These are phyloP conservation scores for Trypanosoma vivax DNA, from an alignment of 208 protist genomes.

Conservation along the genomic window DNA sequence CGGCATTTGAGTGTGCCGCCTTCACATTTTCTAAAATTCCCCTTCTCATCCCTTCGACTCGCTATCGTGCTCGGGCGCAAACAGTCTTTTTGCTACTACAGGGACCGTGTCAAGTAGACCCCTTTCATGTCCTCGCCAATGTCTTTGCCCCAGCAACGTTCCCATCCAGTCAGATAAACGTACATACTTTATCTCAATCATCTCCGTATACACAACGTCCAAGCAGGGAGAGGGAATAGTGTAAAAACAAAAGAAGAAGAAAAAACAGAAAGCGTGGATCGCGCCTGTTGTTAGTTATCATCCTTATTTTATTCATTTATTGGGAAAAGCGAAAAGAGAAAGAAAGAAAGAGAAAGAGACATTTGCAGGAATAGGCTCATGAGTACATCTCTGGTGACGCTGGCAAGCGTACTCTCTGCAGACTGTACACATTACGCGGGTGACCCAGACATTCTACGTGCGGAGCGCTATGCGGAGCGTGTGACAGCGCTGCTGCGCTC, in stretches of 20 bases:
- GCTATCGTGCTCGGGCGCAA: no score
- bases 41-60: neutral
- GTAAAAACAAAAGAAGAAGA: constrained; percentile 10
- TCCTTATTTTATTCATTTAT: constrained; percentile 5
- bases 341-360: neutral
- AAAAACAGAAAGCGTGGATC: constrained; percentile 6
- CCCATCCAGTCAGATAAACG: constrained; percentile 1
- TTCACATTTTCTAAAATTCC: constrained; percentile 5
- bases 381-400: constrained; percentile 50
- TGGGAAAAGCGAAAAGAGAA: constrained; percentile 9
- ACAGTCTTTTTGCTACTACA: constrained; percentile 11
- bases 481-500: constrained; percentile 42
- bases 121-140: no score
- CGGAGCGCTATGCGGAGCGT: constrained; percentile 35
- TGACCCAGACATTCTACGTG: constrained; percentile 45
- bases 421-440: constrained; percentile 78
- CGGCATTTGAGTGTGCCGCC: neutral
- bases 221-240: constrained; percentile 13
- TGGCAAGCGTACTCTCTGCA: constrained; percentile 53
- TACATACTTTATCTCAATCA: constrained; percentile 7
- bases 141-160: constrained; percentile 7
- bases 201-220: constrained; percentile 1
- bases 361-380: neutral
- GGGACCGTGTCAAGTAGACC: no score
- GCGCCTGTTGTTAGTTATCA: neutral